Percentiles rank a stretch among this genome's conserved stretches.
These are phyloP conservation scores for Hibiscus trionum DNA, from an alignment of 345 rosid genomes.

Conservation along the genomic window DNA sequence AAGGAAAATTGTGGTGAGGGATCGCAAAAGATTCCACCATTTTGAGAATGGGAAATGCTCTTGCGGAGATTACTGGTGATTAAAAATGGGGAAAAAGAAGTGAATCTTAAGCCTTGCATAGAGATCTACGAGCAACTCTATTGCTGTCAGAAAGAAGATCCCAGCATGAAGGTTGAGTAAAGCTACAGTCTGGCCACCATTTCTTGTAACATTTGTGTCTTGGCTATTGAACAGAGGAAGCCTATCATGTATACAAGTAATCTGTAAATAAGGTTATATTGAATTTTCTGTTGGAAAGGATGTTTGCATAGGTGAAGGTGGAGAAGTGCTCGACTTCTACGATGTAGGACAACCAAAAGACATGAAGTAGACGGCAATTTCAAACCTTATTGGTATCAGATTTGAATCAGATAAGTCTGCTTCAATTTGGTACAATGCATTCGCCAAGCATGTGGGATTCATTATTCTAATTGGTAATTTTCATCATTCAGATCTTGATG, in stretches of 20 bases:
- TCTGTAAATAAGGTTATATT: not conserved
- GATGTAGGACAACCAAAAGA: slow-evolving; percentile 2
- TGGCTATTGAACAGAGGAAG: not conserved
- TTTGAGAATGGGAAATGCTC: slow-evolving; percentile 33
- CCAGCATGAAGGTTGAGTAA: not conserved
- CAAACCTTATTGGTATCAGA: slow-evolving; percentile 30
- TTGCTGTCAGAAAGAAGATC: not conserved
- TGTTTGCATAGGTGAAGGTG: slow-evolving; percentile 1
- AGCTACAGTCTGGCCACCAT: not conserved
- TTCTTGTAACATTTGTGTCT: not conserved
- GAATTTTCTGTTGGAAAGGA: not conserved
- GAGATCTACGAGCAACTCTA: not conserved
- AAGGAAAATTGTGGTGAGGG: slow-evolving; percentile 34
- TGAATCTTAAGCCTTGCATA: not conserved
- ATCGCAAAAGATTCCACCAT: slow-evolving; percentile 34
- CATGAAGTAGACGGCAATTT: slow-evolving; percentile 1
- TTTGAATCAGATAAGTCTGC: slow-evolving; percentile 40
- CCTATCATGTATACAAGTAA: not conserved
- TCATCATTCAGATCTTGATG: slow-evolving; percentile 27
- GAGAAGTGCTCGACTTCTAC: slow-evolving; percentile 8
- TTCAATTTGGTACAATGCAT: slow-evolving; percentile 39
- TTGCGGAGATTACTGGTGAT: slow-evolving; percentile 32
- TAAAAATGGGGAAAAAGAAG: not conserved
- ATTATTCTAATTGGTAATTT: slow-evolving; percentile 28
- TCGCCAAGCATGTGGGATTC: slow-evolving; percentile 19